phyloP scores from a whole-genome alignment of 1,284 basidiomycete species.

The Tetrapyrgos nigripes region DNA sequence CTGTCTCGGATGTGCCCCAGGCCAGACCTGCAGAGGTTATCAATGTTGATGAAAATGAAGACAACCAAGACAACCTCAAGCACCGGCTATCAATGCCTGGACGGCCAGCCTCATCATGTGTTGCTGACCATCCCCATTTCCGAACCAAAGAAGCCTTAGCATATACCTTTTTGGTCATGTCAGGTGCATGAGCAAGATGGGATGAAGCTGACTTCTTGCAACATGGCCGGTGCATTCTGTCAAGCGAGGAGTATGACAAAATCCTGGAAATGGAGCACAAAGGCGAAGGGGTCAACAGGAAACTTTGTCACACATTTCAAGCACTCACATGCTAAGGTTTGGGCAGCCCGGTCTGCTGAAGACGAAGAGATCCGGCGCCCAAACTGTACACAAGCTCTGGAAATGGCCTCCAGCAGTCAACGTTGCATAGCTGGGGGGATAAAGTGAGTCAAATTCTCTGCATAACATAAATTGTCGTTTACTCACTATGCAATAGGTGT shows the following conservation, averaged over 20 bases:
- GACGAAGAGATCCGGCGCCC: background rate
- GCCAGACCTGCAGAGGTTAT: no score
- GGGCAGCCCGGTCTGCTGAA: background rate
- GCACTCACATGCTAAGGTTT: background rate
- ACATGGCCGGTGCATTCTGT: conserved; percentile 2
- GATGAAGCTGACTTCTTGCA: background rate
- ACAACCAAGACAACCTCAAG: background rate
- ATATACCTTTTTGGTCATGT: conserved; percentile 1
- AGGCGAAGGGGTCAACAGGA: background rate
- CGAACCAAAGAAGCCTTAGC: background rate
- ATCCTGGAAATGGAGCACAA: background rate
- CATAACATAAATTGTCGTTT: no score
- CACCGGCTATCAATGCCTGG: background rate
- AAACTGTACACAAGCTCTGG: background rate
- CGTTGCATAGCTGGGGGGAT: background rate
- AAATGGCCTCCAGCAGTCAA: background rate
- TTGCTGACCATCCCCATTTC: conserved; percentile 1
- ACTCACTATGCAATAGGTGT: background rate
- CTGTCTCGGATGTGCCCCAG: no score
- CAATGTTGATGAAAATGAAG: background rate
- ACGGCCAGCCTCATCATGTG: background rate
- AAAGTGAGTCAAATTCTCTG: background rate
- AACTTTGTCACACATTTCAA: background rate
- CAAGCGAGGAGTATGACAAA: background rate
- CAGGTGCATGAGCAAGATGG: conserved; percentile 2